phyloP scores from a whole-genome alignment of 2,329 filamentous ascomycete genomes.

The Myriosclerotinia curreyana region DNA sequence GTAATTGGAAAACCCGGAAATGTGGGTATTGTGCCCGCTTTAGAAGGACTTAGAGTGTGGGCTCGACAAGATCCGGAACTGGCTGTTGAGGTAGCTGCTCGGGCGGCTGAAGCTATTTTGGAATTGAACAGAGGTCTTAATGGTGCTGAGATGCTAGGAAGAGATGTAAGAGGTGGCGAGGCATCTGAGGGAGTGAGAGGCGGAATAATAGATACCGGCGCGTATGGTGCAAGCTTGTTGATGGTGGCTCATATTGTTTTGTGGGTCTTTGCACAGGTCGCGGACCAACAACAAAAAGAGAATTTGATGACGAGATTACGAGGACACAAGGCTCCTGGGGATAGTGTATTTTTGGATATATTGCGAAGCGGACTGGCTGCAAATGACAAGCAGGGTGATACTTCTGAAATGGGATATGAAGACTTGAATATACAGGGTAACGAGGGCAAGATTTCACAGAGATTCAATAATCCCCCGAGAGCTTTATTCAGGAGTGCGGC shows the following conservation, averaged over 20 bases:
- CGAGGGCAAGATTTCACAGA: neutral
- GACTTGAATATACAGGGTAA: neutral
- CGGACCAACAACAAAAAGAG: conserved; percentile 17
- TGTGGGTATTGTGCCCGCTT: conserved; percentile 24
- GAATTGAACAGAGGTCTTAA: conserved; percentile 9
- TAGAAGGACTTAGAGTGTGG: conserved; percentile 28
- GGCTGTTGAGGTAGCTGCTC: conserved; percentile 26
- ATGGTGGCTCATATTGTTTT: conserved; percentile 32
- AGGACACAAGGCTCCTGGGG: neutral
- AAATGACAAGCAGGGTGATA: neutral
- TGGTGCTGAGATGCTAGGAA: neutral
- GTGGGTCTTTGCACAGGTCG: conserved; percentile 29
- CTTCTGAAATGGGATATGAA: neutral
- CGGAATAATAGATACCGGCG: conserved; percentile 26
- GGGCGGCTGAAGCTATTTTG: conserved; percentile 28
- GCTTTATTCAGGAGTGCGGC: conserved; percentile 31
- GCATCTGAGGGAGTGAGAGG: neutral
- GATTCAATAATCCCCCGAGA: conserved; percentile 16
- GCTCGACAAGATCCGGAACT: conserved; percentile 20
- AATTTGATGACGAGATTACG: neutral
- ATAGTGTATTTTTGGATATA: neutral
- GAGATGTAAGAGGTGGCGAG: neutral
- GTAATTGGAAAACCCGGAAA: conserved; percentile 22
- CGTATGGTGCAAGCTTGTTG: conserved; percentile 29
- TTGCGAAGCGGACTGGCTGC: neutral